These are phyloP conservation scores for Aspergillus wentii DNA, from an alignment of 495 filamentous ascomycete genomes.

Conservation along the genomic window DNA sequence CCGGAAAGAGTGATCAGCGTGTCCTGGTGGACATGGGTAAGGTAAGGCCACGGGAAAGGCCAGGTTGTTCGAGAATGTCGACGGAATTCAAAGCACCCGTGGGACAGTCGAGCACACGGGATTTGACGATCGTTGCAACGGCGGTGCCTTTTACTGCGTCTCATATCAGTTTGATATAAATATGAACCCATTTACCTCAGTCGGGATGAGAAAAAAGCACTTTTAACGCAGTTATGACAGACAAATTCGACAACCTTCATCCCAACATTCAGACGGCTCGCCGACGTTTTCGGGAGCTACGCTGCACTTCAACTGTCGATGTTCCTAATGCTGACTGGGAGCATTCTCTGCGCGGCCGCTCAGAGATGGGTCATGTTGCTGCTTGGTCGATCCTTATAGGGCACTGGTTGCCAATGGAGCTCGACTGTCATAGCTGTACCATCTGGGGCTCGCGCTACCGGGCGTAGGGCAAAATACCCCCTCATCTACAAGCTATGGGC, in stretches of 20 bases:
- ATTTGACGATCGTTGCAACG: slow-evolving; percentile 56
- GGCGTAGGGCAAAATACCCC: no score
- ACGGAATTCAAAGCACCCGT: no score
- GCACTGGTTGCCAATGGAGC: slow-evolving; percentile 49
- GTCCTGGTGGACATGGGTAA: no score
- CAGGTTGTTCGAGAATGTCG: no score
- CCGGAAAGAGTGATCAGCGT: no score
- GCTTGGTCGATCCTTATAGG: slow-evolving; percentile 54
- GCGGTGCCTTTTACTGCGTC: slow-evolving; percentile 55
- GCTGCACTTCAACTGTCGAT: slow-evolving; percentile 40
- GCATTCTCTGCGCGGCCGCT: slow-evolving; percentile 45
- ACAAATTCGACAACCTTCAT: slow-evolving; percentile 54
- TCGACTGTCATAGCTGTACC: slow-evolving; percentile 52
- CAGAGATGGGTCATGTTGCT: slow-evolving; percentile 53
- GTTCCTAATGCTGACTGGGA: slow-evolving; percentile 45
- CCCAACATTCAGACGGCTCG: slow-evolving; percentile 54
- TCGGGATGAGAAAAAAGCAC: slow-evolving; percentile 2
- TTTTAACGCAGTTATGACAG: no score
- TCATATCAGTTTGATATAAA: slow-evolving; percentile 52
- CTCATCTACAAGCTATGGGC: no score
- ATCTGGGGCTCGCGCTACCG: no score
- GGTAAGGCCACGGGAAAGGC: no score
- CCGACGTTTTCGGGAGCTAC: slow-evolving; percentile 56
- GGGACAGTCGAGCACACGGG: slow-evolving; percentile 47
- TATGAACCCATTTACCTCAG: not conserved